phyloP scores from a whole-genome alignment of 2,329 filamentous ascomycete genomes.

The Bertia moriformis region DNA sequence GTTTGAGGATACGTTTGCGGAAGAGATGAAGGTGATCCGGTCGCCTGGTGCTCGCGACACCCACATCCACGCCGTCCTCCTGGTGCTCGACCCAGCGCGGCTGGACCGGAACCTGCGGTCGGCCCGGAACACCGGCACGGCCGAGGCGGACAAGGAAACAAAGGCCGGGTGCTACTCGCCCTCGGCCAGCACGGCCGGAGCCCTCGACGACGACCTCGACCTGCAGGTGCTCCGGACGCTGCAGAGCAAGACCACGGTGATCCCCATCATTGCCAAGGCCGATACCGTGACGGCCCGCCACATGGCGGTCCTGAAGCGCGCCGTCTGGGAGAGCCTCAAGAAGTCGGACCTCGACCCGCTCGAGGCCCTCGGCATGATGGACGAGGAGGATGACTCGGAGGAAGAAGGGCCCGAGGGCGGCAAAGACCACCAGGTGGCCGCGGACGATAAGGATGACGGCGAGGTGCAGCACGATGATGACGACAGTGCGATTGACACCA shows the following conservation, averaged over 20 bases:
- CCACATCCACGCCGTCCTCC: conserved; percentile 89
- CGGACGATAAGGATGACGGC: conserved; percentile 15
- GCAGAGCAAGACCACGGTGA: conserved; percentile 85
- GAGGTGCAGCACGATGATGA: too few relatives aligned
- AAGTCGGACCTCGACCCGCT: conserved; percentile 75
- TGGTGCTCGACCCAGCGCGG: conserved; percentile 74
- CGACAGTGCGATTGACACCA: conserved; percentile 2
- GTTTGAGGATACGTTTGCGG: conserved; percentile 92
- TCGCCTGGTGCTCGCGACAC: conserved; percentile 88
- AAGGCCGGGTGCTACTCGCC: too few relatives aligned
- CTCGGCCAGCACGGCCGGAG: conserved; percentile 37
- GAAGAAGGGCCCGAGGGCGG: conserved; percentile 20
- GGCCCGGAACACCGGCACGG: conserved; percentile 36
- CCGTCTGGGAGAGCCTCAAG: conserved; percentile 78
- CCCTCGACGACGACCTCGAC: conserved; percentile 77
- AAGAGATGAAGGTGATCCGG: conserved; percentile 94
- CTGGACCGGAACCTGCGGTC: conserved; percentile 70
- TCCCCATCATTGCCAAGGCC: conserved; percentile 90
- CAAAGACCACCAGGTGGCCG: conserved; percentile 27
- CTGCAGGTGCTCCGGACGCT: conserved; percentile 77
- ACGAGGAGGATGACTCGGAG: conserved; percentile 45
- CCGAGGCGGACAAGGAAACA: conserved; percentile 29
- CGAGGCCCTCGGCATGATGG: conserved; percentile 69
- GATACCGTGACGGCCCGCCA: conserved; percentile 92
- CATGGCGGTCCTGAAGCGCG: conserved; percentile 81